Evolutionary conservation across 2,329 filamentous ascomycete species (phyloP), one percentile per base, ranked within the genome.

Genomic region (Cladosporium sp.): DNA sequence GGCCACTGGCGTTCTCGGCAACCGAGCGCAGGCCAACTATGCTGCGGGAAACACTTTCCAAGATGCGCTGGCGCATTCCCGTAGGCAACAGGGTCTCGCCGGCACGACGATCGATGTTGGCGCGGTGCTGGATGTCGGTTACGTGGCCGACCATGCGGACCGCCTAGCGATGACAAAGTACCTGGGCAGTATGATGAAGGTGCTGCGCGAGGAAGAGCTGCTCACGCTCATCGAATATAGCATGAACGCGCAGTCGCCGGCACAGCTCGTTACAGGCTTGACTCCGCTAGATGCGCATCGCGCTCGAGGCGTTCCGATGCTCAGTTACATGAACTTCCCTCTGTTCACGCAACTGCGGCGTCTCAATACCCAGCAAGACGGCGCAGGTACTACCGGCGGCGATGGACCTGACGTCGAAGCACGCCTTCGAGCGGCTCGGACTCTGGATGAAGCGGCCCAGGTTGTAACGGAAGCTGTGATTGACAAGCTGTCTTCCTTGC

Each of bases 91-190:
- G 1, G 74, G 75, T 1, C 65, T 76, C 1, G 59, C 63, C 8
- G 74, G 71, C 5, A 65, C 65, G 28, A 68, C 71, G 0, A 68
- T 79, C 30, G 73, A 77, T 54, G 66, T 79, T 1, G 76, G 76
- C 10, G 58, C 58, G 2, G 38, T 60, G 58, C 38, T 49, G 11
- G 58, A 49, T 41, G 58, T 60, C 4, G 58, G 58, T 2, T 32
- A 38, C 3, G 38, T 60, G 12, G 41, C 41, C 1, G 58, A 60
- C 24, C 34, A 49, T n/a, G 41, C 41, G 5, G 58, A 60, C 24
- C 38, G 34, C 30, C 12, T 41, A 1, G n/a, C 28, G 8, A 49
- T 60, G 38, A 49, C 58, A 34, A 55, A 55, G 18, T 55, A 55
- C 30, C 28, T 55, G 18, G 52, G 52, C 2, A 55, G 52, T 6